Conservation (phyloP, 106 monocot genomes). For the Gastrodia elata region DNA sequence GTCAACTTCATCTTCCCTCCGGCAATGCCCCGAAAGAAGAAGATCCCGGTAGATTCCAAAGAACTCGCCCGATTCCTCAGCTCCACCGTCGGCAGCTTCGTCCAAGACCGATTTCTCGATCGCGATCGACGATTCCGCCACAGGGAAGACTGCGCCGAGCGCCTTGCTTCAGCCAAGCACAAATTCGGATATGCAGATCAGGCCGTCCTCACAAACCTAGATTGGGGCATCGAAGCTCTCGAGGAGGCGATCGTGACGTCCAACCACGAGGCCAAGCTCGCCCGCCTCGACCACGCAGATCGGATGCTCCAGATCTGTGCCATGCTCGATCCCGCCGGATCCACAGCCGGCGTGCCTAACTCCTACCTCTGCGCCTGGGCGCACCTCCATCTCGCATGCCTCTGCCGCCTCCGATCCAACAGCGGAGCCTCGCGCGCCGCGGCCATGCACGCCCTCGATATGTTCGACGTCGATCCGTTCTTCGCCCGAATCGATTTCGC, state of each 20-base stretch:
- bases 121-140: constrained; percentile 20
- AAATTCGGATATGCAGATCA: constrained; percentile 37
- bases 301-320: constrained; percentile 43
- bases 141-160: constrained; percentile 47
- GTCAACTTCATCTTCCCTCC: neutral
- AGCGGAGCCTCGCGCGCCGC: neutral
- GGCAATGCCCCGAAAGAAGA: constrained; percentile 10
- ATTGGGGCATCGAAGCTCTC: constrained; percentile 55
- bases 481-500: constrained; percentile 44
- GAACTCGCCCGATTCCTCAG: constrained; percentile 13
- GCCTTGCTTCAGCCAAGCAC: constrained; percentile 19
- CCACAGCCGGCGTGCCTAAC: constrained; percentile 52
- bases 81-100: constrained; percentile 29
- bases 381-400: constrained; percentile 40
- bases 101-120: constrained; percentile 29
- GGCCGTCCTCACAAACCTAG: constrained; percentile 48
- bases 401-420: constrained; percentile 15
- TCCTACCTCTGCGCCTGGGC: constrained; percentile 58
- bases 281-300: constrained; percentile 52
- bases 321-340: constrained; percentile 28
- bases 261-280: constrained; percentile 37
- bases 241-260: constrained; percentile 36
- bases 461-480: constrained; percentile 43
- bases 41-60: constrained; percentile 9
- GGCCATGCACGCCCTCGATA: constrained; percentile 17